Base-by-base conservation (phyloP, 1,284 basidiomycete genomes). In the Xerocomus amazonicus region DNA sequence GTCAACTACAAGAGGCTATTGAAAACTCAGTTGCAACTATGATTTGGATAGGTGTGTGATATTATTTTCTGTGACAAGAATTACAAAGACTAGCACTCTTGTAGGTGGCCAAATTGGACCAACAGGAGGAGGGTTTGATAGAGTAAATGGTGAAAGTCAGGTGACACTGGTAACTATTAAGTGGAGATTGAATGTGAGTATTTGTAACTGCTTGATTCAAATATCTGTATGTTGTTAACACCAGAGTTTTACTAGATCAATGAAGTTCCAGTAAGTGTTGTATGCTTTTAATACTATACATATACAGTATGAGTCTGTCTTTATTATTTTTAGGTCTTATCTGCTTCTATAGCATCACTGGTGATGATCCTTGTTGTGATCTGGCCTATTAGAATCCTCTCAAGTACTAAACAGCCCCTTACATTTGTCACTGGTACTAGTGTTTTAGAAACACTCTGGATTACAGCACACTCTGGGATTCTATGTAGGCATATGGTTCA, bases 121-220 rank as follows among this genome's bases (percentile, higher is more conserved):
- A 34, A 9, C 1, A 6, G 35, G 36, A 4, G 54, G 37, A 16
- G 54, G 54, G 9, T 57, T 56, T 54, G 39, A 57, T 3, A 28
- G 27, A 6, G 17, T 2, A 6, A 1, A 1, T n/a, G 50, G 36
- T 16, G 33, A 45, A 33, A 49, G 32, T 17, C 34, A 40, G 19
- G 51, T 54, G 5, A 48, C 31, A 16, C 50, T 48, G 4, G 33
- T 40, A 1, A n/a, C 13, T 7, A 52, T 35, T 23, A 3, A 41
- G 16, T 57, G 56, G 56, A 52, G 58, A 26, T 34, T 57, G 13
- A 46, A 59, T 54, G 56, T 57, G 7, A 53, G 55, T 8, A 1
- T 2, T 9, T n/a, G 10, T 12, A 3, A 31, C 4, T 6, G 12
- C 31, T 13, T 41, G 36, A 31, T 6, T 7, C 23, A 4, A 37